Evolutionary conservation across 371 early-diverging fungal species (phyloP).

Genomic region (Syncephalis fuscata): DNA sequence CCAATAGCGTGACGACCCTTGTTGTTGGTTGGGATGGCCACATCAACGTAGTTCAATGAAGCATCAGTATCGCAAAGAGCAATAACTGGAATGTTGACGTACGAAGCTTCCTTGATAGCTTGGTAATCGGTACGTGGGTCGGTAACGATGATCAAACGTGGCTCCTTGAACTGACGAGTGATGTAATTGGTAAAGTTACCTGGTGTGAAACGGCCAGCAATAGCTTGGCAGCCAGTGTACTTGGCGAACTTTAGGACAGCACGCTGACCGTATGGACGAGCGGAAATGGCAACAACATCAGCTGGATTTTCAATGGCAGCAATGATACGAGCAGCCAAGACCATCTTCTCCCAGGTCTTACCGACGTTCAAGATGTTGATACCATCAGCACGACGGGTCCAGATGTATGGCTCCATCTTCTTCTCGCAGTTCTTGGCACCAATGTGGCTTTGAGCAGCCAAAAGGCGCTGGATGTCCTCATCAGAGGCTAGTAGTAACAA

Average conservation of each 20-base stretch:
- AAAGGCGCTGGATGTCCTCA: conserved; percentile 80
- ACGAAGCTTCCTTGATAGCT: conserved; percentile 96
- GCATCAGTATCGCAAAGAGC: conserved; percentile 98
- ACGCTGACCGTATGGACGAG: conserved; percentile 96
- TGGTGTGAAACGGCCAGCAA: conserved; percentile 99
- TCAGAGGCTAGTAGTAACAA: conserved; percentile 20
- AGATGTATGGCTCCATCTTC: conserved; percentile 84
- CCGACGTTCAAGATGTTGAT: conserved; percentile 95
- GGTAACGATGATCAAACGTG: conserved; percentile 92
- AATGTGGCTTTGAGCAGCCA: conserved; percentile 86
- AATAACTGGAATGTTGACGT: conserved; percentile 99
- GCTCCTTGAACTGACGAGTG: conserved; percentile 97
- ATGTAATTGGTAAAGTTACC: conserved; percentile 99
- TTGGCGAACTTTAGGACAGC: conserved; percentile 97
- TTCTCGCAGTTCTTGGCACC: conserved; percentile 82
- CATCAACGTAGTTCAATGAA: conserved; percentile 85
- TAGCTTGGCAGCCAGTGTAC: conserved; percentile 93
- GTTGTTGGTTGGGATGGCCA: conserved; percentile 99
- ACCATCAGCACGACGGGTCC: conserved; percentile 88
- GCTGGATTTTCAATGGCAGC: conserved; percentile 91
- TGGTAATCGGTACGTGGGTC: conserved; percentile 98
- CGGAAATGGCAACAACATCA: conserved; percentile 90
- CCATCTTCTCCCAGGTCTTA: conserved; percentile 99
- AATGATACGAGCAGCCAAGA: conserved; percentile 97
- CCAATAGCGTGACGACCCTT: conserved; percentile 97